Conservation (phyloP, 2,329 filamentous ascomycete species). For the Dactylonectria estremocensis region DNA sequence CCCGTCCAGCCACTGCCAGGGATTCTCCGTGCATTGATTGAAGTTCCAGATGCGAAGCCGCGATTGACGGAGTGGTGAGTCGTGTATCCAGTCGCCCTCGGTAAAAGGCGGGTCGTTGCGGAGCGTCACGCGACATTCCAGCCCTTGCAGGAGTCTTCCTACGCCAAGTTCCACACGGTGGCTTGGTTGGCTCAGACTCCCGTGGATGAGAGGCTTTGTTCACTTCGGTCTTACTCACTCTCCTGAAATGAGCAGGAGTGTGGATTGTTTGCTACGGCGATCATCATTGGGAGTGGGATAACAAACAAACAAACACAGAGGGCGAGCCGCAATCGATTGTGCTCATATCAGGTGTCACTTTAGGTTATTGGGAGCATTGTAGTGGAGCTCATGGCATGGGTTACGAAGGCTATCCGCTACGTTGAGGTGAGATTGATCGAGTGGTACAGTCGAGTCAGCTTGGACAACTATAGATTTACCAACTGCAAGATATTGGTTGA, state of each 20-base stretch:
- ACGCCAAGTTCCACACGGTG: slow-evolving; percentile 6
- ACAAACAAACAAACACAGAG: background rate
- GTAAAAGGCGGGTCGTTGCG: background rate
- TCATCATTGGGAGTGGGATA: background rate
- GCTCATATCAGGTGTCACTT: background rate
- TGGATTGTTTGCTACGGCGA: background rate
- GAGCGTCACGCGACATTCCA: slow-evolving; percentile 4
- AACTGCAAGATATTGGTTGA: too few relatives aligned
- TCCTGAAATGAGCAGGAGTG: background rate
- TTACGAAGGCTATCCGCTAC: too few relatives aligned
- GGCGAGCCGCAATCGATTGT: background rate
- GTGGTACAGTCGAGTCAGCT: too few relatives aligned
- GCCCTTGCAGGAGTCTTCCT: background rate
- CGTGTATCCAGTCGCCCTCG: background rate
- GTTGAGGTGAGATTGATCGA: too few relatives aligned
- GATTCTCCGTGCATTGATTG: too few relatives aligned
- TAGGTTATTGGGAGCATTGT: background rate
- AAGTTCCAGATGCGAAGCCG: background rate
- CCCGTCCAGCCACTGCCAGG: background rate
- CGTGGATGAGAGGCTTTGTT: background rate
- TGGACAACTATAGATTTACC: too few relatives aligned
- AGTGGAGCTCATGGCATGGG: too few relatives aligned
- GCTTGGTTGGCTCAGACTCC: background rate
- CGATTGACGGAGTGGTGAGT: background rate
- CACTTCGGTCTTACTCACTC: background rate